phyloP scores from a whole-genome alignment of 2,329 filamentous ascomycete genomes.

The Fusarium chlamydosporum region DNA sequence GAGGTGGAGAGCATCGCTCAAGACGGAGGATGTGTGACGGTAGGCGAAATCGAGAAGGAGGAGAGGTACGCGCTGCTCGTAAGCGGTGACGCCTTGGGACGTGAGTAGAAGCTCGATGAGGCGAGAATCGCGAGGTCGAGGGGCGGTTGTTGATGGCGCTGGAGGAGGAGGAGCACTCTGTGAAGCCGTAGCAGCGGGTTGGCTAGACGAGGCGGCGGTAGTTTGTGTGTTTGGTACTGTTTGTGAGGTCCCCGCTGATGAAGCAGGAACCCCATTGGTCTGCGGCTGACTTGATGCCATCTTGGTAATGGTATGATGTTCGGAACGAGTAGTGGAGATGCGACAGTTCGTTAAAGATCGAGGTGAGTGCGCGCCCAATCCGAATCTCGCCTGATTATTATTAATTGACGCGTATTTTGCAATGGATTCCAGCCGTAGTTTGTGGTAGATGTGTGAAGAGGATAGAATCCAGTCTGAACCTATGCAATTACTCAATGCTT shows the following conservation, averaged over 20 bases:
- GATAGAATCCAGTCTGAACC: background rate
- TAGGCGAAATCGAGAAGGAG: conserved; percentile 90
- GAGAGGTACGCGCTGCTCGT: conserved; percentile 85
- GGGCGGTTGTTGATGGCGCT: conserved; percentile 58
- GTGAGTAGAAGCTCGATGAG: conserved; percentile 85
- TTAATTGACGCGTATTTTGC: conserved; percentile 3
- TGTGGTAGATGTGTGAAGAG: background rate
- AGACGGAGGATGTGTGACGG: conserved; percentile 80
- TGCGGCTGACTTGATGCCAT: conserved; percentile 62
- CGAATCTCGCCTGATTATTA: conserved; percentile 1
- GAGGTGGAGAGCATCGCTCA: conserved; percentile 79
- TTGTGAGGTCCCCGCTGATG: conserved; percentile 58
- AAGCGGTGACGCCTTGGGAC: conserved; percentile 82
- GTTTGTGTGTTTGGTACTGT: conserved; percentile 57
- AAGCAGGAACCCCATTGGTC: conserved; percentile 66
- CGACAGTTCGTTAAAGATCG: conserved; percentile 8
- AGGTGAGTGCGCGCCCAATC: conserved; percentile 21
- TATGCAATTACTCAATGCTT: background rate
- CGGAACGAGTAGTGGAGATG: conserved; percentile 1
- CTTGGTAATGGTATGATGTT: conserved; percentile 14
- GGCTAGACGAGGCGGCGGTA: conserved; percentile 49
- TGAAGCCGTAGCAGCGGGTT: conserved; percentile 45
- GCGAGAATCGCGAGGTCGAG: conserved; percentile 81
- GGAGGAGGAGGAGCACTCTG: conserved; percentile 47
- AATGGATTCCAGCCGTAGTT: background rate